Conservation (phyloP, 352 stramenopile species). For the Ophiocytium majus region DNA sequence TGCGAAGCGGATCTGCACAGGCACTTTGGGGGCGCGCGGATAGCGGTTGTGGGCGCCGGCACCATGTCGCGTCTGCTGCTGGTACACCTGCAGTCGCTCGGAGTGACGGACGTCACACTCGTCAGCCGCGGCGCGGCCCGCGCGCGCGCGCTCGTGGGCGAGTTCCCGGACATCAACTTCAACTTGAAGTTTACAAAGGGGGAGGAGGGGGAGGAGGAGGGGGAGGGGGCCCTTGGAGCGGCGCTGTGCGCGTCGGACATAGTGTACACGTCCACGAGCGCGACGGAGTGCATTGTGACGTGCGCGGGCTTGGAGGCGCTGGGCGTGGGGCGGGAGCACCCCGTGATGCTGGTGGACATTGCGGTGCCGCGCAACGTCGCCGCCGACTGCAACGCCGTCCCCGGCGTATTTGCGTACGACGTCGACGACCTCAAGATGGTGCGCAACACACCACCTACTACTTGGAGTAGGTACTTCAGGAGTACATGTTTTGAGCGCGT, state of each 20-base stretch:
- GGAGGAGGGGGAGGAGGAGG: slow-evolving; percentile 30
- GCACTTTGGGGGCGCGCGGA: slow-evolving; percentile 67
- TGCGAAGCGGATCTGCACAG: slow-evolving; percentile 66
- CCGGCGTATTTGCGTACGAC: slow-evolving; percentile 68
- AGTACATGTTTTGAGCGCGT: too few relatives aligned
- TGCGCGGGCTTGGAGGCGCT: slow-evolving; percentile 66
- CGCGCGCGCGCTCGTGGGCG: slow-evolving; percentile 58
- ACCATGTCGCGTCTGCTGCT: slow-evolving; percentile 80
- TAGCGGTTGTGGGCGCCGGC: slow-evolving; percentile 74
- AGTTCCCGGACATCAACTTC: slow-evolving; percentile 59
- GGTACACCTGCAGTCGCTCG: slow-evolving; percentile 72
- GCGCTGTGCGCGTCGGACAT: slow-evolving; percentile 72
- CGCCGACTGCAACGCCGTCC: slow-evolving; percentile 65
- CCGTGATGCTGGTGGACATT: slow-evolving; percentile 82
- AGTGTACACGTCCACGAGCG: slow-evolving; percentile 76
- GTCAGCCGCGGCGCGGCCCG: slow-evolving; percentile 69
- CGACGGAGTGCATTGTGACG: slow-evolving; percentile 71
- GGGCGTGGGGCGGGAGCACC: slow-evolving; percentile 55
- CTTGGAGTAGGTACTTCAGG: too few relatives aligned
- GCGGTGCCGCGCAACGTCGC: slow-evolving; percentile 78
- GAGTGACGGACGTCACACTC: slow-evolving; percentile 74
- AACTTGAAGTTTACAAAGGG: slow-evolving; percentile 46
- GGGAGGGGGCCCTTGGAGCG: slow-evolving; percentile 61
- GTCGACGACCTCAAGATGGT: slow-evolving; percentile 79
- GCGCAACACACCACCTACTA: too few relatives aligned